Base-by-base conservation (phyloP, 441 rosid species). In the Pelargonium australe region DNA sequence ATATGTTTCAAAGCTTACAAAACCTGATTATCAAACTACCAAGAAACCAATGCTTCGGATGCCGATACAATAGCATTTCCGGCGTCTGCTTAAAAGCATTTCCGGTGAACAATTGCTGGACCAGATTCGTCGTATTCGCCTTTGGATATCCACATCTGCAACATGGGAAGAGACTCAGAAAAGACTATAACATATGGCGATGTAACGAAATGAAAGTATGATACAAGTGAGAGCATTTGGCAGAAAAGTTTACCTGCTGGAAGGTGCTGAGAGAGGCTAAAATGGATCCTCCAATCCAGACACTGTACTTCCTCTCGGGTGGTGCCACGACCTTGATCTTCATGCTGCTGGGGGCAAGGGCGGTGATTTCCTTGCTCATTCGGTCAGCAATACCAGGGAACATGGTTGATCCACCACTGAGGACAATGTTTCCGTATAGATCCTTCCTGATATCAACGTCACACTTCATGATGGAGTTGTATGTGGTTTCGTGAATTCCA, bases 71-170 rank as follows among this genome's bases (percentile, higher is more conserved):
- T 28, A 28, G 31, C 2, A 28, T 28, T 28, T 28, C 31, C 31
- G 31, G 31, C 31, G 31, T 28, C 31, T 28, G 31, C 31, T 28
- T 61, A 81, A 63, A 81, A 79, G 79, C 85, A 81, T 23, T 81
- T 81, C 44, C 85, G 31, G 76, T 81, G 85, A 47, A 81, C 85
- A 43, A 76, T 81, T 1, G 82, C 71, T 0, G 85, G 82, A 68
- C 85, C 82, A 0, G 85, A 81, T 72, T 81, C 80, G 9, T 81
- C 82, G n/a, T 81, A 79, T 66, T 81, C 85, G 0, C 70, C 80
- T 69, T 81, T 81, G 34, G 82, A 73, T 49, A 81, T 81, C 84
- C 84, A 81, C 84, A 78, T 81, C 84, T 80, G 70, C 62, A 37
- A 55, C 60, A 51, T 10, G 31, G 60, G 23, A 20, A 20, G 23